These are phyloP conservation scores for Aspergillus diversus DNA, from an alignment of 495 filamentous ascomycete genomes.

Conservation along the genomic window DNA sequence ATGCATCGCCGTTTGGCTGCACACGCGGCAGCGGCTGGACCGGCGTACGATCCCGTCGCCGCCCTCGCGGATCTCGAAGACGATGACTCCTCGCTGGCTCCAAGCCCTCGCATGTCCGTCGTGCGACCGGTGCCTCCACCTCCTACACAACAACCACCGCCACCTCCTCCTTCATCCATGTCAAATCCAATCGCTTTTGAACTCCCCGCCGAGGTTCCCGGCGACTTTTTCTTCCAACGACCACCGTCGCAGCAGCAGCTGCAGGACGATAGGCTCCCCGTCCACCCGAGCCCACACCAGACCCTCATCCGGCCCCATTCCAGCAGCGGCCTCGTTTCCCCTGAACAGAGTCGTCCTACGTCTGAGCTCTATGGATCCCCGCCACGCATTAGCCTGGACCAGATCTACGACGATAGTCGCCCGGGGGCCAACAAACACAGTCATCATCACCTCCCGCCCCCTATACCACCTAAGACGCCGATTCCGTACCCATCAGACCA, in stretches of 20 bases:
- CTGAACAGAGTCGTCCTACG: slow-evolving; percentile 36
- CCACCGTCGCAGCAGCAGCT: slow-evolving; percentile 32
- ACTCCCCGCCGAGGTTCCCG: slow-evolving; percentile 61
- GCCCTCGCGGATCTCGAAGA: slow-evolving; percentile 15
- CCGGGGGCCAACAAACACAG: background rate
- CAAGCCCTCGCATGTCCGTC: slow-evolving; percentile 31
- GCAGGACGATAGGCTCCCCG: slow-evolving; percentile 35
- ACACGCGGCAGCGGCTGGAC: slow-evolving; percentile 40
- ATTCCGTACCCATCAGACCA: slow-evolving; percentile 55
- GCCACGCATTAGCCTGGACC: slow-evolving; percentile 47
- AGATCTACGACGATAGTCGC: slow-evolving; percentile 36
- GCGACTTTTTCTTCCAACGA: slow-evolving; percentile 34
- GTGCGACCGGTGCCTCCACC: slow-evolving; percentile 7
- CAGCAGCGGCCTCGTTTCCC: slow-evolving; percentile 37
- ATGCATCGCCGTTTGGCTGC: slow-evolving; percentile 56
- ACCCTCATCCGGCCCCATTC: slow-evolving; percentile 40
- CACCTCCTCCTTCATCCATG: slow-evolving; percentile 32
- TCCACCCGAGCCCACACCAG: slow-evolving; percentile 42
- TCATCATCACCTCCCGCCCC: slow-evolving; percentile 60
- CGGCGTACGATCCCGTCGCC: slow-evolving; percentile 19
- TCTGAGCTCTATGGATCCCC: slow-evolving; percentile 48
- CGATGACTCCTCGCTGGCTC: slow-evolving; percentile 19
- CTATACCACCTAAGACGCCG: slow-evolving; percentile 84
- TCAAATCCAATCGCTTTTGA: slow-evolving; percentile 58
- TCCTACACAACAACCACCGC: slow-evolving; percentile 22